These are phyloP conservation scores for Ophiostoma montium DNA, from an alignment of 2,329 filamentous ascomycete species.

Conservation along the genomic window DNA sequence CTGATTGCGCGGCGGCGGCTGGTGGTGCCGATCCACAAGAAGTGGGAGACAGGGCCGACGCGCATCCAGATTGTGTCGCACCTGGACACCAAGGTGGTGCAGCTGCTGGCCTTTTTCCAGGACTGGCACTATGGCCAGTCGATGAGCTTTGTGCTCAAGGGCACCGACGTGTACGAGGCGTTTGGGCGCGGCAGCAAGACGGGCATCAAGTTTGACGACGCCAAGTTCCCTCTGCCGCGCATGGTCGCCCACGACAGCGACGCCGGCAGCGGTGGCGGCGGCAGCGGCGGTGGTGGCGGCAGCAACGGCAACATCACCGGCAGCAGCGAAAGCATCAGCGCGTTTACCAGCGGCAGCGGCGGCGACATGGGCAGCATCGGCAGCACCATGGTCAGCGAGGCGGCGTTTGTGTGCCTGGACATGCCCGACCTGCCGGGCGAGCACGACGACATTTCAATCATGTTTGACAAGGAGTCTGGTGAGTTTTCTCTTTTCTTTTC, in stretches of 20 bases:
- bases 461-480: constrained; percentile 71
- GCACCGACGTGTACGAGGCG: constrained; percentile 68
- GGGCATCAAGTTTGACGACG: constrained; percentile 69
- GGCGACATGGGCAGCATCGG: not conserved
- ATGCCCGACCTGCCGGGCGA: constrained; percentile 80
- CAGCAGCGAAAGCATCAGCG: constrained; percentile 34
- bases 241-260: constrained; percentile 31
- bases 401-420: constrained; percentile 70
- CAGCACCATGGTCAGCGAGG: constrained; percentile 23
- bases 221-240: constrained; percentile 74
- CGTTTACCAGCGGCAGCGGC: constrained; percentile 11
- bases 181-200: constrained; percentile 53
- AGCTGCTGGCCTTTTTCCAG: constrained; percentile 76
- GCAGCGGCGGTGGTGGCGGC: constrained; percentile 21
- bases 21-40: constrained; percentile 88
- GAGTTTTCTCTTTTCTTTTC: constrained; percentile 23
- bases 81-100: constrained; percentile 53
- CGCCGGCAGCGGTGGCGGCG: constrained; percentile 2
- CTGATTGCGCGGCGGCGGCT: constrained; percentile 72
- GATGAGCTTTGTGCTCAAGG: constrained; percentile 78
- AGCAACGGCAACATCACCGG: constrained; percentile 25
- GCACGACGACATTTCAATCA: constrained; percentile 78
- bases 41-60: constrained; percentile 73
- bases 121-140: constrained; percentile 76
- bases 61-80: constrained; percentile 67